Conservation (phyloP, 345 rosid genomes). For the Rhizophora mangle region DNA sequence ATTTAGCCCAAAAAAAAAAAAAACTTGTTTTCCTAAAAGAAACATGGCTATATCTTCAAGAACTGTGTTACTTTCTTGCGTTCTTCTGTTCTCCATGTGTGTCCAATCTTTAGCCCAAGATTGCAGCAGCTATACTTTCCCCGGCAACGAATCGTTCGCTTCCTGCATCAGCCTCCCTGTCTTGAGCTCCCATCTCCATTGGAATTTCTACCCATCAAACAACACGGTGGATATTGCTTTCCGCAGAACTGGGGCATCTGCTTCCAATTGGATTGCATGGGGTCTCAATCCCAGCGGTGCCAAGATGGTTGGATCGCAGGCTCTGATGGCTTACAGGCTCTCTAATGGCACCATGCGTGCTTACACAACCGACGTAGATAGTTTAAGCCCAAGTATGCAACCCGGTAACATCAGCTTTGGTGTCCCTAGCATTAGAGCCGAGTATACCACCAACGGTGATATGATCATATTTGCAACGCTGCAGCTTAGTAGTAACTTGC, state of each 20-base stretch:
- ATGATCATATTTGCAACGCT: constrained; percentile 67
- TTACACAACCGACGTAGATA: constrained; percentile 33
- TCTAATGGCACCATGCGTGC: constrained; percentile 34
- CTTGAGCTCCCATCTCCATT: constrained; percentile 60
- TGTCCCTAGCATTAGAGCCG: constrained; percentile 38
- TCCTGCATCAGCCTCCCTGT: constrained; percentile 42
- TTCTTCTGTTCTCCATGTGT: constrained; percentile 16
- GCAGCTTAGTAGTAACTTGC: constrained; percentile 28
- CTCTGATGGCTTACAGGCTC: constrained; percentile 53
- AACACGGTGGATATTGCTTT: constrained; percentile 53
- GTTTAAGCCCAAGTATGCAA: neutral
- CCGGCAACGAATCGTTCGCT: constrained; percentile 23
- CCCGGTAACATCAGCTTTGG: constrained; percentile 39
- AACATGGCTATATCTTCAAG: constrained; percentile 1
- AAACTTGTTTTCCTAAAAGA: neutral
- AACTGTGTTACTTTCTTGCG: constrained; percentile 11
- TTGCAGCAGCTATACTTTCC: constrained; percentile 39
- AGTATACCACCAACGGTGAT: constrained; percentile 16
- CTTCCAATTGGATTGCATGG: constrained; percentile 61
- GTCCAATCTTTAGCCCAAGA: constrained; percentile 30
- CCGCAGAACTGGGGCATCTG: constrained; percentile 39
- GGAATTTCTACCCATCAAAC: constrained; percentile 43
- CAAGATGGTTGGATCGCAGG: constrained; percentile 51
- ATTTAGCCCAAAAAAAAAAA: neutral
- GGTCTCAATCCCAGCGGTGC: constrained; percentile 50